Evolutionary conservation across 1,139 yeast species (phyloP).

Genomic region (Geotrichum bryndzae): DNA sequence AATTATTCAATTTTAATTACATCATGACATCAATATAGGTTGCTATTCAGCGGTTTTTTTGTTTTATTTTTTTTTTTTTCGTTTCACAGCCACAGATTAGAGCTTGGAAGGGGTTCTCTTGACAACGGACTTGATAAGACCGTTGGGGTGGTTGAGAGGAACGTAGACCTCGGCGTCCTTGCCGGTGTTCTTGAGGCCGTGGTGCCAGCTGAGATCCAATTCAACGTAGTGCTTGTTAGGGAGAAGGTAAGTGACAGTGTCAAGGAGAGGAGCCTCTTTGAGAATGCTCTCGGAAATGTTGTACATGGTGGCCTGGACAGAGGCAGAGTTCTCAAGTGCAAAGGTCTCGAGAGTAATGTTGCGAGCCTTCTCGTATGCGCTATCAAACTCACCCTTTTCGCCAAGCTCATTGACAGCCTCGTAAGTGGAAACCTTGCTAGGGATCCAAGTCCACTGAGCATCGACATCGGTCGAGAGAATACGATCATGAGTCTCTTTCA

Average conservation of each 20-base stretch:
- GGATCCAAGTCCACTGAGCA: conserved; percentile 64
- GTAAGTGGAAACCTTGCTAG: conserved; percentile 47
- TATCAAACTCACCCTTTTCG: conserved; percentile 58
- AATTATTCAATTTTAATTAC: neutral
- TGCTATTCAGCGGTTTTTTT: neutral
- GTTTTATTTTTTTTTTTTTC: neutral
- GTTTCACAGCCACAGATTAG: conserved; percentile 14
- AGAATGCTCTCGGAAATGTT: conserved; percentile 78
- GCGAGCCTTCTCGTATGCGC: conserved; percentile 55
- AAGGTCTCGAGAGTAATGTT: conserved; percentile 66
- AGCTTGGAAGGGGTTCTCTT: conserved; percentile 43
- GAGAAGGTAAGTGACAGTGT: conserved; percentile 61
- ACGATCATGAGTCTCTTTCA: conserved; percentile 75
- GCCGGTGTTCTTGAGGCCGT: conserved; percentile 60
- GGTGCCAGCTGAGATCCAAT: conserved; percentile 70
- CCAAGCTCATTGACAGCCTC: conserved; percentile 49
- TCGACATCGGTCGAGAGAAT: conserved; percentile 82
- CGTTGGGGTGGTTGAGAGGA: conserved; percentile 90
- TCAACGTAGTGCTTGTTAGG: conserved; percentile 90
- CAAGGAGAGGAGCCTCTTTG: conserved; percentile 49
- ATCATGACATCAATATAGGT: neutral
- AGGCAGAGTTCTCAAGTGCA: conserved; percentile 79
- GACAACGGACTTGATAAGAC: conserved; percentile 80
- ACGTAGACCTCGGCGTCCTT: conserved; percentile 71
- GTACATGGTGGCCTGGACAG: conserved; percentile 94